A percentile compares a stretch with the other conserved stretches of the same genome.
These are phyloP conservation scores for Trichoderma arundinaceum DNA, from an alignment of 2,329 filamentous ascomycete species.

Conservation along the genomic window DNA sequence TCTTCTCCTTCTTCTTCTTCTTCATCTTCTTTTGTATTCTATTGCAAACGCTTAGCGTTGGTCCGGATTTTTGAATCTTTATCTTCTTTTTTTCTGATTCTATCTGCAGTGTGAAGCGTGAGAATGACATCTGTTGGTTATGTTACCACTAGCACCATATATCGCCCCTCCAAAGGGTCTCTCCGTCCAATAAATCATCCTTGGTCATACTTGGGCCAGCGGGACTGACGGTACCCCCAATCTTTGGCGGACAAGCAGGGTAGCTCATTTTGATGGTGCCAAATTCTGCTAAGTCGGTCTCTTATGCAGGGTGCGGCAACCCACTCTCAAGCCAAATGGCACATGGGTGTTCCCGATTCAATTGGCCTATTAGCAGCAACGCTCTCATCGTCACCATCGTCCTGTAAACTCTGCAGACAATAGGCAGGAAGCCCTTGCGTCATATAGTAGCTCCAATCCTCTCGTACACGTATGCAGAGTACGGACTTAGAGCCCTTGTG, in stretches of 20 bases:
- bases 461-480: neutral
- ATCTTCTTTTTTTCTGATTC: neutral
- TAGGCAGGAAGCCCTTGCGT: neutral
- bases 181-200: conserved; percentile 1
- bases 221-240: conserved; percentile 10
- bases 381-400: too few relatives aligned
- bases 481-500: neutral
- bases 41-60: conserved; percentile 8
- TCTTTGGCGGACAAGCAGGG: conserved; percentile 7
- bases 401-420: neutral
- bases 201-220: conserved; percentile 11
- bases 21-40: conserved; percentile 4
- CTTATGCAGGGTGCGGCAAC: conserved; percentile 14
- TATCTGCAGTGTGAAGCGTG: neutral
- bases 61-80: neutral
- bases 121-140: neutral
- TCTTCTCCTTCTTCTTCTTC: neutral
- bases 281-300: conserved; percentile 18
- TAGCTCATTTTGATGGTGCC: conserved; percentile 1
- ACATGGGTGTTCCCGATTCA: neutral
- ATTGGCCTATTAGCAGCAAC: conserved; percentile 1
- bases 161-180: neutral
- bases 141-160: neutral
- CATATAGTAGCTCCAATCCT: neutral
- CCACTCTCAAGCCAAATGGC: neutral